A percentile compares a stretch with the other conserved stretches of the same genome.
These are phyloP conservation scores for Danielia reshetovae DNA, from an alignment of 805 yeast species.

Conservation along the genomic window DNA sequence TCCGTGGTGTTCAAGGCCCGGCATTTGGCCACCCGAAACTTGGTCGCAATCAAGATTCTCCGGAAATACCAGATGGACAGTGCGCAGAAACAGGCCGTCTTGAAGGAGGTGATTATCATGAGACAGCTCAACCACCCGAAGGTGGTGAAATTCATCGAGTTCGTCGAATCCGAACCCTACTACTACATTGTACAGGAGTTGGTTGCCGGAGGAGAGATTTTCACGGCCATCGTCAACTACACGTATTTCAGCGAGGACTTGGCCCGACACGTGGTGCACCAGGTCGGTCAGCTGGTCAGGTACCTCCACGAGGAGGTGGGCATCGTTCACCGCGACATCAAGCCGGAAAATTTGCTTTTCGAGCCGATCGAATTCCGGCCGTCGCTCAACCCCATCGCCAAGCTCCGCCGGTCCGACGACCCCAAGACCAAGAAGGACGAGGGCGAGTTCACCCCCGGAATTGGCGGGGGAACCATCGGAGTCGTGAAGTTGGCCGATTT, in stretches of 20 bases:
- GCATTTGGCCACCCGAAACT: conserved; percentile 38
- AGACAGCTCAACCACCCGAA: conserved; percentile 58
- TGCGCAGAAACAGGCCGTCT: conserved; percentile 52
- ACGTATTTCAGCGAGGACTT: conserved; percentile 74
- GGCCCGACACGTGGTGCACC: conserved; percentile 67
- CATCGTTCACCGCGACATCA: conserved; percentile 75
- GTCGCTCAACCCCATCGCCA: conserved; percentile 31
- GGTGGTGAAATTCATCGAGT: conserved; percentile 52
- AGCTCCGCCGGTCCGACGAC: conserved; percentile 53
- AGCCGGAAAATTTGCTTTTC: conserved; percentile 74
- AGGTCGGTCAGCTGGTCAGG: conserved; percentile 65
- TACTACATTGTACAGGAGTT: conserved; percentile 67
- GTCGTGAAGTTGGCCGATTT: conserved; percentile 64
- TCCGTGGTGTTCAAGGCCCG: conserved; percentile 76
- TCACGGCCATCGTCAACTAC: conserved; percentile 71
- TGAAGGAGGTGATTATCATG: conserved; percentile 75
- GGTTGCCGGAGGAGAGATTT: conserved; percentile 75
- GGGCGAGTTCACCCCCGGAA: conserved; percentile 47
- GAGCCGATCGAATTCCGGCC: conserved; percentile 52
- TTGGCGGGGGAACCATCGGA: conserved; percentile 67
- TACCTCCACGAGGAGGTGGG: conserved; percentile 60
- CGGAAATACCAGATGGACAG: conserved; percentile 52
- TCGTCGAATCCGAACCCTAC: conserved; percentile 47
- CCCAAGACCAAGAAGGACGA: conserved; percentile 54
- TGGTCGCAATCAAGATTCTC: conserved; percentile 74